Evolutionary conservation across 2,329 filamentous ascomycete species (phyloP).

Genomic region (Parafenestella ontariensis): DNA sequence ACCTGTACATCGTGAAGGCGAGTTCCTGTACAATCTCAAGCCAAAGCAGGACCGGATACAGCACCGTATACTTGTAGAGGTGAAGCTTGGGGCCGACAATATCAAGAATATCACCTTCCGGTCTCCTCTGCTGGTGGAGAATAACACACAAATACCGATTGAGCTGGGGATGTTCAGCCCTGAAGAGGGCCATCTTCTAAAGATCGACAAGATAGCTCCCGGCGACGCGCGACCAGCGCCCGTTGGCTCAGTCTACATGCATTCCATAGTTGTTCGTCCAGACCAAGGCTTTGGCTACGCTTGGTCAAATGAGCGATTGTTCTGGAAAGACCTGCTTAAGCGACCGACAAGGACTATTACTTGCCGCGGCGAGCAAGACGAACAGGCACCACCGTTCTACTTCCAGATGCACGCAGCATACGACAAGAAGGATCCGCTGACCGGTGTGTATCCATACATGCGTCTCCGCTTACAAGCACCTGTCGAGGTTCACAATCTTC

Average conservation of each 20-base stretch:
- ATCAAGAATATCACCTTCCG: conserved; percentile 97
- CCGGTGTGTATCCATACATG: conserved; percentile 92
- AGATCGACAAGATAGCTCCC: conserved; percentile 96
- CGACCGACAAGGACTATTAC: conserved; percentile 85
- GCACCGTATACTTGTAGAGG: conserved; percentile 90
- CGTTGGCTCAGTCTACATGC: conserved; percentile 89
- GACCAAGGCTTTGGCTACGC: conserved; percentile 96
- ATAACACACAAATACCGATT: conserved; percentile 94
- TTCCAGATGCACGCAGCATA: conserved; percentile 92
- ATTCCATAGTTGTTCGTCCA: conserved; percentile 85
- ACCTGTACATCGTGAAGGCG: conserved; percentile 90
- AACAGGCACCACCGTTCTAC: conserved; percentile 83
- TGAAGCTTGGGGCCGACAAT: conserved; percentile 89
- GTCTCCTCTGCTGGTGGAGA: conserved; percentile 90
- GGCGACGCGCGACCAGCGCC: conserved; percentile 89
- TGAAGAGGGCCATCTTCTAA: conserved; percentile 86
- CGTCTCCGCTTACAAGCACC: conserved; percentile 88
- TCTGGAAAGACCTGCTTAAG: conserved; percentile 91
- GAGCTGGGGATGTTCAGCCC: conserved; percentile 91
- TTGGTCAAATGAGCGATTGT: conserved; percentile 88
- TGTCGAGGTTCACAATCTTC: conserved; percentile 89
- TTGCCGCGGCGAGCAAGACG: conserved; percentile 84
- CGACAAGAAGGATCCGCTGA: conserved; percentile 82
- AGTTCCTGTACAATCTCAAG: conserved; percentile 85
- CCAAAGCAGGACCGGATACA: conserved; percentile 85